Evolutionary conservation across 768 basidiomycete genomes (phyloP).

Genomic region (Lactarius psammicola): DNA sequence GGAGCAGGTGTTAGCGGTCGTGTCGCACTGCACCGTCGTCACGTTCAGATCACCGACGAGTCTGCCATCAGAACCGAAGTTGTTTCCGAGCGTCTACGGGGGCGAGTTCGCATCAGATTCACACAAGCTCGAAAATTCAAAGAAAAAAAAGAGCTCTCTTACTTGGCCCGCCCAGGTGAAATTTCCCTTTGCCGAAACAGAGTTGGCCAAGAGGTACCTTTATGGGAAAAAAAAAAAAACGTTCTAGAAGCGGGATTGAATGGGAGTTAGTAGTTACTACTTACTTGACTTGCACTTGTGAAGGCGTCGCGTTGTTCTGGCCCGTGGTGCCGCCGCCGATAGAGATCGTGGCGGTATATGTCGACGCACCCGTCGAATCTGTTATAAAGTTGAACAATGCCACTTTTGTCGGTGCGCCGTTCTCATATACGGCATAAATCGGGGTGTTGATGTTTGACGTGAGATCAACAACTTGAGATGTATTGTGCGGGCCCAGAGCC

Average conservation of each 20-base stretch:
- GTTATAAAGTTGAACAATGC: conserved; percentile 73
- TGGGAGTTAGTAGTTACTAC: conserved; percentile 29
- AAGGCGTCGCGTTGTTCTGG: conserved; percentile 42
- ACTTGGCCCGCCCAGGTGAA: conserved; percentile 82
- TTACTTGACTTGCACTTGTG: conserved; percentile 53
- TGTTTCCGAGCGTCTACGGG: conserved; percentile 62
- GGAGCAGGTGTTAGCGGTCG: conserved; percentile 50
- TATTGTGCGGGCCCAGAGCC: conserved; percentile 59
- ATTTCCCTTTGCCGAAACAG: conserved; percentile 58
- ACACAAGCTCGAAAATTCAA: too few species aligned
- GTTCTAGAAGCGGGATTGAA: background rate
- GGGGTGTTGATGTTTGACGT: conserved; percentile 51
- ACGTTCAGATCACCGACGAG: conserved; percentile 56
- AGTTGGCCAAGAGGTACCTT: conserved; percentile 57
- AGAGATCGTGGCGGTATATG: conserved; percentile 52
- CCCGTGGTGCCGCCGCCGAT: conserved; percentile 46
- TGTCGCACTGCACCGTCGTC: conserved; percentile 59
- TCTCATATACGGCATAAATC: conserved; percentile 70
- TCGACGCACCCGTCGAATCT: conserved; percentile 54
- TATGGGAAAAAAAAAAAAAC: too few species aligned
- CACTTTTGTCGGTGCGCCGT: conserved; percentile 56
- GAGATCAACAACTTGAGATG: conserved; percentile 66
- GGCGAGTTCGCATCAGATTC: too few species aligned
- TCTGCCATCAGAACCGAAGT: conserved; percentile 65
- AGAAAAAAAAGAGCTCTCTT: conserved; percentile 16